Base-by-base conservation (phyloP, 306 rosid genomes). In the Sesbania bispinosa region DNA sequence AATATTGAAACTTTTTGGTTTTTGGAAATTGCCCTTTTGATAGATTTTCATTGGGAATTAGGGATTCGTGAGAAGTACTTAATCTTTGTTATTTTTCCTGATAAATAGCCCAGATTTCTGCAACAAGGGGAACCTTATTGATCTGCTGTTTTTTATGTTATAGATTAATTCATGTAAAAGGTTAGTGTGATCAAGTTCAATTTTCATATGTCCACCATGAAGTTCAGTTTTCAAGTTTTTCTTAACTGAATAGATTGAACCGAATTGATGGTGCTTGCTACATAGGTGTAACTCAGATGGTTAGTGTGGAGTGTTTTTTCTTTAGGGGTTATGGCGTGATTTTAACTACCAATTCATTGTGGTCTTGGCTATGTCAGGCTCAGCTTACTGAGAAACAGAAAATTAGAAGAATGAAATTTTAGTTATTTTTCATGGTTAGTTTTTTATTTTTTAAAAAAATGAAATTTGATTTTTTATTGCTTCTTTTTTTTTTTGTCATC, bases 121-220 rank as follows among this genome's bases (percentile, higher is more conserved):
- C 6, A 67, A 55, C 9, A 10, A 24, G 19, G 18, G 18, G 33
- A 42, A 21, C 21, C 39, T 55, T 32, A 19, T 61, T 52, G 42
- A 61, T 77, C 27, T 52, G 20, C 62, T 59, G 51, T 66, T 81
- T 23, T 72, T 43, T 15, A 53, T 62, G 36, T 65, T 71, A 32
- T 65, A 26, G 36, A 33, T 50, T 54, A 15, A 18, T 43, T 3
- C 41, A 53, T 13, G 24, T 48, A 13, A 14, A 32, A 53, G 21
- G 8, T 76, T 24, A 36, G 3, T 58, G 19, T 15, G 6, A 39
- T 36, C 64, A 16, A 52, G 14, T 63, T 78, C 30, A 62, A 43
- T 15, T 23, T 21, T 63, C 15, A n/a, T 27, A 10, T 38, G 51
- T 20, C 9, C 35, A 16, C 16, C 16, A 10, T 4, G 19, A 30